phyloP scores from a whole-genome alignment of 495 filamentous ascomycete genomes.

The Friedmanniomyces simplex region DNA sequence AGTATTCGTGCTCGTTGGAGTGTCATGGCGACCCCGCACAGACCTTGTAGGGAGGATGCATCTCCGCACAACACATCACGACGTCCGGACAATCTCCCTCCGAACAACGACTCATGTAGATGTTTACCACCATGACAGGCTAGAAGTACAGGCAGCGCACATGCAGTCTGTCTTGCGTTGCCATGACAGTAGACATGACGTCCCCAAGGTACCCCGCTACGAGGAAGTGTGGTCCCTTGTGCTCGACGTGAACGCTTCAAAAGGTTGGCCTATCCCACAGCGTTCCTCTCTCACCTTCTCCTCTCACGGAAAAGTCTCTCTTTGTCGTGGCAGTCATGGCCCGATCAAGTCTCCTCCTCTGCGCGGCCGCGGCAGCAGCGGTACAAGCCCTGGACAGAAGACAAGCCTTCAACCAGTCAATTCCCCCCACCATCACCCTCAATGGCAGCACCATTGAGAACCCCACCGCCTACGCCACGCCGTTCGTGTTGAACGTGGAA shows the following conservation, averaged over 20 bases:
- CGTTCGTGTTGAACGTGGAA: conserved; percentile 13
- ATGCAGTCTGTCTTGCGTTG: too few relatives aligned
- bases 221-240: not conserved
- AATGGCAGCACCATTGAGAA: conserved; percentile 11
- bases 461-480: conserved; percentile 10
- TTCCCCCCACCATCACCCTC: conserved; percentile 3
- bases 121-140: too few relatives aligned
- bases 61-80: too few relatives aligned
- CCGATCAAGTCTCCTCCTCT: not conserved
- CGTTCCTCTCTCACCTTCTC: not conserved
- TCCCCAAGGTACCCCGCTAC: not conserved
- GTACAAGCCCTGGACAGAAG: not conserved
- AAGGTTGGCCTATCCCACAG: too few relatives aligned
- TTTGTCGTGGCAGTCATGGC: not conserved
- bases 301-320: not conserved
- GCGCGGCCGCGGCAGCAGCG: not conserved
- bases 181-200: not conserved
- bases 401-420: conserved; percentile 10
- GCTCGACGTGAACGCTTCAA: too few relatives aligned
- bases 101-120: too few relatives aligned
- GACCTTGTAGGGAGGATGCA: too few relatives aligned
- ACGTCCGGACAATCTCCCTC: too few relatives aligned
- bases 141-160: too few relatives aligned
- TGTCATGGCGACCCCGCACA: too few relatives aligned
- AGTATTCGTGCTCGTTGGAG: too few relatives aligned